Evolutionary conservation across 805 yeast species (phyloP), one percentile per base, ranked within the genome.

Genomic region (Monosporozyma solicola): DNA sequence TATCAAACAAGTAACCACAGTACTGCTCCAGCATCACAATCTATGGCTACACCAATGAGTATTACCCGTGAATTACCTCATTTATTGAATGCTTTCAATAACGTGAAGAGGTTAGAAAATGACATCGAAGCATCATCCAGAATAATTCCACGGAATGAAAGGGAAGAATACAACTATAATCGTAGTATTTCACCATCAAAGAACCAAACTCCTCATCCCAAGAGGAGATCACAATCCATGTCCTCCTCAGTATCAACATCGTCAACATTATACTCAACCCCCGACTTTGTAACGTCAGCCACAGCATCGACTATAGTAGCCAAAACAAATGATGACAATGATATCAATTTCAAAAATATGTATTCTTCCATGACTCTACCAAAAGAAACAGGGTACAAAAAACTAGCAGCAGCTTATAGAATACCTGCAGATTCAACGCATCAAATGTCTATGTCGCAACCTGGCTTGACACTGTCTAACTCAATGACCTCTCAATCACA

Each of bases 11-110:
- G n/a, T 41, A 33, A 32, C 25, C 41, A 32, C 24, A 29, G 16
- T 43, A 35, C 25, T 22, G 15, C 16, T 35, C 16, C 39, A 35
- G n/a, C 15, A n/a, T 7, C 16, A 15, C 39, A 35, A 13, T 5
- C 16, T 35, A 15, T 35, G 20, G 6, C 43, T 9, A 20, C 43
- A 39, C 8, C 43, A 39, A 39, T 39, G 43, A 35, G 20, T 24
- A 41, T 85, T 15, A 62, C 82, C 1, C 85, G 82, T 49, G 87
- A 84, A 61, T 64, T 85, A 55, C 92, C 92, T 0, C 77, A 76
- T 54, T 66, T 85, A 60, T 72, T 84, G 76, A 73, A 79, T 24
- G 90, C 88, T 16, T 85, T 84, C 61, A 77, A 80, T 62, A 79
- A 80, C 55, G 85, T 84, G 2, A 80, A 75, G 57, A 77, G 74